Base-by-base conservation (phyloP, 371 early-diverging fungal genomes). In the Apophysomyces elegans region DNA sequence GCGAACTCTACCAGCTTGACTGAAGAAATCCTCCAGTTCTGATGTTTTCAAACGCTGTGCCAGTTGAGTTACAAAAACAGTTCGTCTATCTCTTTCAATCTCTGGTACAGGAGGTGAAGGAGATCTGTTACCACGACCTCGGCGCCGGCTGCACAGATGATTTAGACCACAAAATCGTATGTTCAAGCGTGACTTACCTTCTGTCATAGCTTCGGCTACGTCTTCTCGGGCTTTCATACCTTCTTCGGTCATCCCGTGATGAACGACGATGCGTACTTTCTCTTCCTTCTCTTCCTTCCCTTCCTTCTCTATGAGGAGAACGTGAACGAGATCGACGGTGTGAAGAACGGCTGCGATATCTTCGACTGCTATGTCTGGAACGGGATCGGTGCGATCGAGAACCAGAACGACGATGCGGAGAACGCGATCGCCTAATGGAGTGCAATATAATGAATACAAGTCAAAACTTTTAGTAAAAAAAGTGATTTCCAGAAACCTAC, bases 61-160 rank as follows among this genome's bases (percentile, higher is more conserved):
- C 11, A 98, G 83, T 73, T 98, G 97, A 86, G 88, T 93, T 14
- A 95, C 93, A 81, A 97, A 96, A 13, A 98, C 96, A 3, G 98
- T 98, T 69, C 97, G 86, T 76, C 90, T 77, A 69, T 96, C 96
- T 50, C 97, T 89, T 64, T 92, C 89, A 21, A 84, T 78, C 70
- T 90, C 91, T 61, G 88, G 86, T 35, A 90, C 81, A 16, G 84
- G 85, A 12, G 92, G 91, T 16, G 91, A 90, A 57, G 88, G 90
- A 35, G 92, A 91, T 63, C 91, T 72, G 39, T 66, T 64, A 38
- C 82, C 76, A 39, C 79, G 80, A 46, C 79, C 63, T 63, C 76
- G 63, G 41, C 65, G 62, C 35, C 44, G 50, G 56, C 43, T 56
- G 14, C 16, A 59, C 21, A 9, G 4, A 7, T 50, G n/a, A 7